Conservation (phyloP, 2,329 filamentous ascomycete species). For the Lachnellula subtilissima region DNA sequence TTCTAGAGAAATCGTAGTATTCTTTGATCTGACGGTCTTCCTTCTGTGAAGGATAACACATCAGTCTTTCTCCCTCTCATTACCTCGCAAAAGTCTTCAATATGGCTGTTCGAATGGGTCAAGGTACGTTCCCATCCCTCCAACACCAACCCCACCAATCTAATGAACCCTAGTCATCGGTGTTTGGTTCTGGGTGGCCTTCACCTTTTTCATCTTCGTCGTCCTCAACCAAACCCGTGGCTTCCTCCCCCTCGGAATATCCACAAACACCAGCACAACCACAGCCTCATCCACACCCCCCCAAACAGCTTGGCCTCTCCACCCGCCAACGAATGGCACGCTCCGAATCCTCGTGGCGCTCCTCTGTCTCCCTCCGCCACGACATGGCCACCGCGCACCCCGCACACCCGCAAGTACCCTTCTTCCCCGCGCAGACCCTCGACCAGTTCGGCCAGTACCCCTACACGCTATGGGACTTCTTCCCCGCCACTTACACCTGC, state of each 20-base stretch:
- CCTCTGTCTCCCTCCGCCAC: conserved; percentile 21
- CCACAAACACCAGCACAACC: not conserved
- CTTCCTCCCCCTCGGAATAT: conserved; percentile 2
- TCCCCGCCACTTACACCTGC: conserved; percentile 36
- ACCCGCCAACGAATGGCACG: conserved; percentile 21
- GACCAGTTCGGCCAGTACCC: conserved; percentile 24
- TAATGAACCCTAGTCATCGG: conserved; percentile 16
- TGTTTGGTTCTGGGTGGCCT: conserved; percentile 27
- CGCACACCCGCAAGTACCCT: conserved; percentile 17
- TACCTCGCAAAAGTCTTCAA: conserved; percentile 10
- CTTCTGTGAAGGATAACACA: not conserved
- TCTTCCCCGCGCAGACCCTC: conserved; percentile 23
- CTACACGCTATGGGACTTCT: conserved; percentile 38
- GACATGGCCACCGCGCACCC: conserved; percentile 21
- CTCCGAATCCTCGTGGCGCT: conserved; percentile 22
- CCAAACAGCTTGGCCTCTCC: conserved; percentile 10
- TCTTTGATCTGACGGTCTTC: no score
- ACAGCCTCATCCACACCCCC: not conserved
- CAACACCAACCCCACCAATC: not conserved
- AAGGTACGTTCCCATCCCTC: conserved; percentile 12
- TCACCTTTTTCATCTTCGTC: conserved; percentile 23
- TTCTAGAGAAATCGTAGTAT: no score
- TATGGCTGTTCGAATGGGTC: conserved; percentile 22
- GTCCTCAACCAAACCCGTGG: conserved; percentile 17
- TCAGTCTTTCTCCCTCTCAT: not conserved